These are phyloP conservation scores for Alternaria sp. DNA, from an alignment of 2,329 filamentous ascomycete genomes.

Conservation along the genomic window DNA sequence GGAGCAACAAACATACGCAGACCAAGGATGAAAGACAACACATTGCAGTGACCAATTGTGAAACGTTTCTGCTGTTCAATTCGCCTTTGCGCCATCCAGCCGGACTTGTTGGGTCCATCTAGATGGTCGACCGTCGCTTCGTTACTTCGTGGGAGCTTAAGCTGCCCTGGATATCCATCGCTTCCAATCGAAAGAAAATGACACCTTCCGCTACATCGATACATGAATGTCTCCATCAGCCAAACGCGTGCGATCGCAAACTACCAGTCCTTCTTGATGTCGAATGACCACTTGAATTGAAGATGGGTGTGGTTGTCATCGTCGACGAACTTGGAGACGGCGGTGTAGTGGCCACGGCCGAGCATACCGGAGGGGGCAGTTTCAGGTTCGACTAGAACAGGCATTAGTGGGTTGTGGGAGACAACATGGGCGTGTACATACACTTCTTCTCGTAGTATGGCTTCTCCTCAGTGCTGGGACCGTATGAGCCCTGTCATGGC, in stretches of 20 bases:
- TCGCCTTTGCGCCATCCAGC: conserved; percentile 9
- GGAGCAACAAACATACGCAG: conserved; percentile 2
- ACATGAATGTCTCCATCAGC: conserved; percentile 3
- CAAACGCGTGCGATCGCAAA: conserved; percentile 6
- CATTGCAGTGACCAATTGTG: background rate
- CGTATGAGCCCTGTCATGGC: conserved; percentile 78
- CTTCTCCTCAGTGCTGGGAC: conserved; percentile 88
- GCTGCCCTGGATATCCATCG: conserved; percentile 25
- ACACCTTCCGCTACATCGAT: conserved; percentile 13
- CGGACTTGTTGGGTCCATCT: conserved; percentile 13
- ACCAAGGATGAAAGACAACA: conserved; percentile 10
- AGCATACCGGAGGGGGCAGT: conserved; percentile 92
- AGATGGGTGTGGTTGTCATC: conserved; percentile 92
- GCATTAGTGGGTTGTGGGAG: conserved; percentile 14
- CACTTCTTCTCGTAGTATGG: conserved; percentile 88
- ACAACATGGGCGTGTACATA: conserved; percentile 56
- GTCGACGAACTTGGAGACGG: conserved; percentile 88
- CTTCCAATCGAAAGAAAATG: conserved; percentile 12
- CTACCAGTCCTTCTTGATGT: conserved; percentile 96
- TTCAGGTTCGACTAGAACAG: conserved; percentile 76
- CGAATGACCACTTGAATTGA: conserved; percentile 93
- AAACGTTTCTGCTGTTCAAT: conserved; percentile 14
- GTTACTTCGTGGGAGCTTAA: conserved; percentile 24
- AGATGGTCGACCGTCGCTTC: conserved; percentile 32
- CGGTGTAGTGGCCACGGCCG: conserved; percentile 87